Evolutionary conservation across 495 filamentous ascomycete genomes (phyloP).

Genomic region (Apodospora peruviana): DNA sequence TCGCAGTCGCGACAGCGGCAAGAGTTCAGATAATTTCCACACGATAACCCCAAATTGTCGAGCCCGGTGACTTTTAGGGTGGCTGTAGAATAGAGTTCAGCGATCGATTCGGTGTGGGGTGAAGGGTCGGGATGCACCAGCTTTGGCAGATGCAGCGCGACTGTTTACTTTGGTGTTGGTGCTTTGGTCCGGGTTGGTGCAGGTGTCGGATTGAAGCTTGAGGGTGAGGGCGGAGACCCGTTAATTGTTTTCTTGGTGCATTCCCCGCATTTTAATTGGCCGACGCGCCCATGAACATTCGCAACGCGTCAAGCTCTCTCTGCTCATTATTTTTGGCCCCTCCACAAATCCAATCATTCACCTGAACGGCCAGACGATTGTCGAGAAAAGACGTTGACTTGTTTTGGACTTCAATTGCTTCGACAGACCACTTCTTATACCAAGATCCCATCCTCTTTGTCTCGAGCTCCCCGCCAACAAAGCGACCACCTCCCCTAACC

Average conservation of each 20-base stretch:
- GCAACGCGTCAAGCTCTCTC: conserved; percentile 2
- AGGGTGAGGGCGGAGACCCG: not conserved
- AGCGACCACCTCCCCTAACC: too few relatives aligned
- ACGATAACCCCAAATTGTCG: too few relatives aligned
- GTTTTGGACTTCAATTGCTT: too few relatives aligned
- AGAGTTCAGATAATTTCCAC: not conserved
- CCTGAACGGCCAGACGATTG: not conserved
- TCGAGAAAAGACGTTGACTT: too few relatives aligned
- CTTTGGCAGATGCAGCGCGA: not conserved
- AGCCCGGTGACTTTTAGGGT: too few relatives aligned
- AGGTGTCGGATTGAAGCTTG: not conserved
- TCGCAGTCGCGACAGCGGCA: not conserved
- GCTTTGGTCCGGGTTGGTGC: not conserved
- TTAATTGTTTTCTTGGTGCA: not conserved
- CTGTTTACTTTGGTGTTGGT: not conserved
- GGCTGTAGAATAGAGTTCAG: too few relatives aligned
- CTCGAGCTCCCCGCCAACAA: too few relatives aligned
- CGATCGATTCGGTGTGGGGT: not conserved
- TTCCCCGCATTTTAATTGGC: conserved; percentile 3
- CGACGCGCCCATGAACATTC: conserved; percentile 1
- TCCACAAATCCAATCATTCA: not conserved
- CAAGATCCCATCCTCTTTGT: too few relatives aligned
- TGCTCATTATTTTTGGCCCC: not conserved
- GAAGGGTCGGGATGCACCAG: not conserved
- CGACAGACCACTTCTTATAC: too few relatives aligned